Conservation (phyloP, 371 early-diverging fungal species). For the Apophysomyces sp. region DNA sequence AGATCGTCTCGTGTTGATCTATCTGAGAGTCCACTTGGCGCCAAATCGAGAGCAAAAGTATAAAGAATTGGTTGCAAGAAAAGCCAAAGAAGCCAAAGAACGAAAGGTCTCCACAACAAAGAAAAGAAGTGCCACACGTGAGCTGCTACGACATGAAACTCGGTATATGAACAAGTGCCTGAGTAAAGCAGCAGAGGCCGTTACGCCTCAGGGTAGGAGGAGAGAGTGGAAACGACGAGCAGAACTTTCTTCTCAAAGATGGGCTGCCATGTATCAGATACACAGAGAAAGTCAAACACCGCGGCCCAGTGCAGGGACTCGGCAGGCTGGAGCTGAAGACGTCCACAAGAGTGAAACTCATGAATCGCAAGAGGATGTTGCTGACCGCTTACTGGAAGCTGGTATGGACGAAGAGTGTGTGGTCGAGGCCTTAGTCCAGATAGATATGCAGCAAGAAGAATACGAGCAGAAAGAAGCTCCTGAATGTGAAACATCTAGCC, state of each 20-base stretch:
- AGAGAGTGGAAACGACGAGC: neutral
- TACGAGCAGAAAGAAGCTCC: neutral
- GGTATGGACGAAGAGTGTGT: neutral
- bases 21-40: no score
- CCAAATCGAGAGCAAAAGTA: no score
- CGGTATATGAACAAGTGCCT: neutral
- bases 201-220: neutral
- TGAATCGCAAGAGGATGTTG: neutral
- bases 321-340: neutral
- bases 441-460: neutral
- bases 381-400: neutral
- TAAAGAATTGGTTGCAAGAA: no score
- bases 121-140: neutral
- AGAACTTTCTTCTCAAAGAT: neutral
- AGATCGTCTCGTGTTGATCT: no score
- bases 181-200: neutral
- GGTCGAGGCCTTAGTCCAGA: neutral
- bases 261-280: neutral
- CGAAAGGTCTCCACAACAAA: no score
- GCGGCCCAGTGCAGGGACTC: neutral
- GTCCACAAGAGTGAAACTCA: neutral
- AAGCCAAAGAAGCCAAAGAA: no score
- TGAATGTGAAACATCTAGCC: neutral
- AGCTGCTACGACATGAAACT: neutral
- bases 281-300: neutral